Evolutionary conservation across 352 stramenopile species (phyloP).

Genomic region (Globisporangium echinulatum): DNA sequence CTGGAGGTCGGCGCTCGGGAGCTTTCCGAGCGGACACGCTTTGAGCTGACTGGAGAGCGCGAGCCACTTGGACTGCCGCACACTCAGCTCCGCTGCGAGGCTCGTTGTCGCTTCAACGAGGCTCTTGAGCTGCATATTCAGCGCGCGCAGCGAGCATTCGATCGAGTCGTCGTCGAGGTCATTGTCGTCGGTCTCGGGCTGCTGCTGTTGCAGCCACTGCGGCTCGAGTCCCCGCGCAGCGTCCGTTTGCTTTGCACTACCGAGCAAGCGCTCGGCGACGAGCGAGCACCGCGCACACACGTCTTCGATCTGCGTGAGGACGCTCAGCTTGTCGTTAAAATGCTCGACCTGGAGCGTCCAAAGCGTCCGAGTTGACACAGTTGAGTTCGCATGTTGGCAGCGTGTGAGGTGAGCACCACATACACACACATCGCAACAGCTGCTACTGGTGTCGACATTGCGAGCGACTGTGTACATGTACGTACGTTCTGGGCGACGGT

Average conservation of each 20-base stretch:
- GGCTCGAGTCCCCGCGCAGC: neutral
- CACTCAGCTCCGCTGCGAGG: slow-evolving; percentile 24
- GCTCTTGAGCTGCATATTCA: slow-evolving; percentile 18
- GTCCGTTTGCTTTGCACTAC: neutral
- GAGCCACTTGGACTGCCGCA: slow-evolving; percentile 56
- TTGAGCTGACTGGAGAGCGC: slow-evolving; percentile 63
- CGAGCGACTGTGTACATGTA: too few species aligned
- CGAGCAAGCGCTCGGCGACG: slow-evolving; percentile 29
- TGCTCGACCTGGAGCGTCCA: slow-evolving; percentile 19
- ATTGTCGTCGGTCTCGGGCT: neutral
- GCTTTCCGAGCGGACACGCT: slow-evolving; percentile 42
- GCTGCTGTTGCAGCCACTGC: neutral
- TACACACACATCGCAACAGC: too few species aligned
- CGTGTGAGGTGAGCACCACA: too few species aligned
- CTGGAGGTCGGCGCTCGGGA: slow-evolving; percentile 50
- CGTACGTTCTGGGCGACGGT: slow-evolving; percentile 41
- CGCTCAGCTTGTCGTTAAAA: slow-evolving; percentile 53
- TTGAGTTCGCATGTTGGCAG: too few species aligned
- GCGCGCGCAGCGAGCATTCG: slow-evolving; percentile 8
- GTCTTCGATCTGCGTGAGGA: slow-evolving; percentile 53
- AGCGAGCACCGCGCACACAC: slow-evolving; percentile 26
- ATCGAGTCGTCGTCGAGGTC: slow-evolving; percentile 2
- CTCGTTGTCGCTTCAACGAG: slow-evolving; percentile 16
- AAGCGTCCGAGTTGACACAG: too few species aligned
- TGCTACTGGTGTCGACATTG: too few species aligned